Percentiles rank a stretch among this genome's conserved stretches.
phyloP scores from a whole-genome alignment of 2,329 filamentous ascomycete species.

The Penicillium sp. region DNA sequence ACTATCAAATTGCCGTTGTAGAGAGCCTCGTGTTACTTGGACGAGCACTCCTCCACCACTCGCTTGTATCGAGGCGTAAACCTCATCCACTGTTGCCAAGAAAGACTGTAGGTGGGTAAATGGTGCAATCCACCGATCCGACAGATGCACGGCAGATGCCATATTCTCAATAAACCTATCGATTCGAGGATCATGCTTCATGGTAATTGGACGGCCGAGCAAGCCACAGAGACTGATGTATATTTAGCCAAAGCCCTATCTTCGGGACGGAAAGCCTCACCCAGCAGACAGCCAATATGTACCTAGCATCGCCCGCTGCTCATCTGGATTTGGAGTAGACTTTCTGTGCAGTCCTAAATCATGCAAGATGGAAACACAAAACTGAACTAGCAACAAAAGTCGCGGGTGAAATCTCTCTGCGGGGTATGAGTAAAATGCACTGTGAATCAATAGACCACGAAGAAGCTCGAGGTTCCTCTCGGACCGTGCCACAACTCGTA shows the following conservation, averaged over 20 bases:
- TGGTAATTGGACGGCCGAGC: not conserved
- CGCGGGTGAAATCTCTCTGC: not conserved
- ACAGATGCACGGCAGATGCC: not conserved
- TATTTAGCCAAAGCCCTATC: not conserved
- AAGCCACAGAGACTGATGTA: not conserved
- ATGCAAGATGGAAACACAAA: conserved; percentile 1
- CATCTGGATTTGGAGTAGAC: not conserved
- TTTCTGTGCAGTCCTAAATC: conserved; percentile 1
- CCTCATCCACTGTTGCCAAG: not conserved
- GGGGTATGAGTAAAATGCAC: conserved; percentile 5
- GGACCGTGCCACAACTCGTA: not conserved
- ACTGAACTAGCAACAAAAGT: not conserved
- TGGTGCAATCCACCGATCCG: not conserved
- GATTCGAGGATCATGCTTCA: not conserved
- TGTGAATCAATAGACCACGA: not conserved
- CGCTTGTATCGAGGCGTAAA: not conserved
- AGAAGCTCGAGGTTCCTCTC: conserved; percentile 1
- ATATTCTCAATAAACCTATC: not conserved
- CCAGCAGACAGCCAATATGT: not conserved
- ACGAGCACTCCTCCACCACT: not conserved
- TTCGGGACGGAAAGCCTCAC: not conserved
- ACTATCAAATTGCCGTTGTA: not conserved
- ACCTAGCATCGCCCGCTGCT: conserved; percentile 1
- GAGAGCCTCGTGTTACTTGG: not conserved
- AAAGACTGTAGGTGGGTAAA: not conserved